phyloP scores from a whole-genome alignment of 2,329 filamentous ascomycete species.

The Zelopaecilomyces penicillatus region DNA sequence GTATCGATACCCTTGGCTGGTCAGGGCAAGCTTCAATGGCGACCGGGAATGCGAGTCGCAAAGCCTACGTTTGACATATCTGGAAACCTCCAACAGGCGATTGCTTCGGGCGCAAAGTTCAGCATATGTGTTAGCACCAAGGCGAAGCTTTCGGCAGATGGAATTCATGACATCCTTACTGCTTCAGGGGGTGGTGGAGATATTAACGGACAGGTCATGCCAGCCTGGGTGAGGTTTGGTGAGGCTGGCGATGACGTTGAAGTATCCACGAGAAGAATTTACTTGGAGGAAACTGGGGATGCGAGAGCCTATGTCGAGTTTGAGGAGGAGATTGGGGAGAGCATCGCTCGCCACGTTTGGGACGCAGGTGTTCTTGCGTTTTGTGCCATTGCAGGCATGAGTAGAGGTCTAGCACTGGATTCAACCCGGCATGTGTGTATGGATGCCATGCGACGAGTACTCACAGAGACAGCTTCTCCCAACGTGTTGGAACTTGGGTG shows the following conservation, averaged over 20 bases:
- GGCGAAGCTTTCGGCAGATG: conserved; percentile 18
- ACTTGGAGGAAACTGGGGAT: conserved; percentile 15
- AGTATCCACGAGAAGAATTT: conserved; percentile 21
- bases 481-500: conserved; percentile 48
- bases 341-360: conserved; percentile 52
- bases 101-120: conserved; percentile 17
- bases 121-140: conserved; percentile 21
- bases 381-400: conserved; percentile 23
- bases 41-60: conserved; percentile 31
- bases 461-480: conserved; percentile 20
- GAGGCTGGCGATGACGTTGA: conserved; percentile 14
- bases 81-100: conserved; percentile 16
- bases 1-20: conserved; percentile 18
- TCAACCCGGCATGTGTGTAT: conserved; percentile 21
- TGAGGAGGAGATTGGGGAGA: conserved; percentile 51
- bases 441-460: conserved; percentile 20
- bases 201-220: conserved; percentile 32
- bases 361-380: conserved; percentile 44
- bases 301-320: conserved; percentile 29
- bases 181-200: conserved; percentile 1
- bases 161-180: conserved; percentile 18
- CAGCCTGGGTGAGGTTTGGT: conserved; percentile 31
- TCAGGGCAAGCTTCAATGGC: conserved; percentile 21
- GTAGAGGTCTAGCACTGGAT: conserved; percentile 17
- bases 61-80: conserved; percentile 26